Conservation (phyloP, 805 yeast species). For the Wickerhamiella dianesei region DNA sequence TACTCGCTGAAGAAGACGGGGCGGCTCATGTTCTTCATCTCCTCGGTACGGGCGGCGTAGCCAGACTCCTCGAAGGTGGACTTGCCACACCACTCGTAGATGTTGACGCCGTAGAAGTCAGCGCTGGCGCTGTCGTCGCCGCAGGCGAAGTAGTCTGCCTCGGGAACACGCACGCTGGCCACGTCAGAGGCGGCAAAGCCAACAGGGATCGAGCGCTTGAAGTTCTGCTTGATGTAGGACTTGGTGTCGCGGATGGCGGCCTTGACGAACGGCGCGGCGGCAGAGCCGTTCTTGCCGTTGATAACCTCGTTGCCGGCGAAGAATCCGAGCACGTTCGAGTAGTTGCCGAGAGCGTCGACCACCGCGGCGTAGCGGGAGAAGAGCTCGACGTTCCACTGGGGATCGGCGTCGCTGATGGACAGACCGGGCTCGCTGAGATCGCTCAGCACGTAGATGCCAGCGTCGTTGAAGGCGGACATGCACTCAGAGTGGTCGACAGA, state of each 20-base stretch:
- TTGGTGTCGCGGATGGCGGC: conserved; percentile 90
- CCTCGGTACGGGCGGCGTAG: conserved; percentile 54
- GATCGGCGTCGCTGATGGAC: conserved; percentile 65
- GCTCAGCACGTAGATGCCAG: conserved; percentile 83
- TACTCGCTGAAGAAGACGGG: conserved; percentile 82
- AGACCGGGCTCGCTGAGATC: conserved; percentile 77
- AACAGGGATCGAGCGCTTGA: conserved; percentile 72
- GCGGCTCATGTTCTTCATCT: conserved; percentile 56
- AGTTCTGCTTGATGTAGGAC: conserved; percentile 49
- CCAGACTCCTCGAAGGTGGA: conserved; percentile 51
- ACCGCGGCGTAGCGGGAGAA: conserved; percentile 69
- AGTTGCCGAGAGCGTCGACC: conserved; percentile 63
- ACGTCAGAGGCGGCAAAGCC: conserved; percentile 93
- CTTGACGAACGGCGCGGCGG: conserved; percentile 87
- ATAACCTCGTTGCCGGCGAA: conserved; percentile 97
- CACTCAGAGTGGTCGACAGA: conserved; percentile 58
- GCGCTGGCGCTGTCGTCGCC: conserved; percentile 44
- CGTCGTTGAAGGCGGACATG: conserved; percentile 59
- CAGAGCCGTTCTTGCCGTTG: conserved; percentile 66
- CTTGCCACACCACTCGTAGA: conserved; percentile 79
- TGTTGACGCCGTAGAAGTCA: conserved; percentile 74
- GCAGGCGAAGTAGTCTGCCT: conserved; percentile 80
- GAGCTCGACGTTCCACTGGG: conserved; percentile 62
- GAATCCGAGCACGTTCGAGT: conserved; percentile 77
- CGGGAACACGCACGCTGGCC: conserved; percentile 55